Base-by-base conservation (phyloP, 805 yeast genomes). In the Kodamaea fukazawae region DNA sequence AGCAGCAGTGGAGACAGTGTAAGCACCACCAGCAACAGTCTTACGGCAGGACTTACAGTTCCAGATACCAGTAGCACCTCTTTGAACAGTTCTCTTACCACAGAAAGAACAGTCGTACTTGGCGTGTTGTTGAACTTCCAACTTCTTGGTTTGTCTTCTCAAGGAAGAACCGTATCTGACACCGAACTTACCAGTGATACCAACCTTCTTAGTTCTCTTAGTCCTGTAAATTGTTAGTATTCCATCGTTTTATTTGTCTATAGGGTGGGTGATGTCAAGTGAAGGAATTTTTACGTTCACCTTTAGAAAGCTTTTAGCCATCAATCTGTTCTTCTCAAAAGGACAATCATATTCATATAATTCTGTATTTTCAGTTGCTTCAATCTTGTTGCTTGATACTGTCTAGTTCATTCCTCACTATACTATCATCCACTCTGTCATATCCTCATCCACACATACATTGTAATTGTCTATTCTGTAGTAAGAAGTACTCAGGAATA, bases 151-250 rank as follows among this genome's bases (percentile, higher is more conserved):
- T 78, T 89, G 97, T 79, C 98, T 88, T 86, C 99, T 91, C 76
- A 93, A 81, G 56, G 99, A 95, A 65, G 99, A 91, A 90, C 99
- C 96, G 82, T 93, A 93, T 83, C 99, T 90, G 79, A 93, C 97
- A 88, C 99, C 99, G 84, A 88, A 93, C 82, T 95, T 95, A 84
- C 99, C 99, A 75, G 99, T 93, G 83, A 93, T 93, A 77, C 99
- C 99, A 74, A 93, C 99, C 88, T 93, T 93, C 95, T 93, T 93
- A 64, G 99, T 93, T 86, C 99, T 91, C 80, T 95, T 93, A 77
- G 99, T 86, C 99, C 96, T 88, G 63, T 53, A 22, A 12, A 44
- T 29, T 47, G 78, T 73, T 73, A 73, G 77, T 72, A 71, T 27
- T 18, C 11, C n/a, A n/a, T n/a, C n/a, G n/a, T n/a, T n/a, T 12